A percentile compares a stretch with the other conserved stretches of the same genome.
These are phyloP conservation scores for Fonsecaea monophora DNA, from an alignment of 2,329 filamentous ascomycete species.

Conservation along the genomic window DNA sequence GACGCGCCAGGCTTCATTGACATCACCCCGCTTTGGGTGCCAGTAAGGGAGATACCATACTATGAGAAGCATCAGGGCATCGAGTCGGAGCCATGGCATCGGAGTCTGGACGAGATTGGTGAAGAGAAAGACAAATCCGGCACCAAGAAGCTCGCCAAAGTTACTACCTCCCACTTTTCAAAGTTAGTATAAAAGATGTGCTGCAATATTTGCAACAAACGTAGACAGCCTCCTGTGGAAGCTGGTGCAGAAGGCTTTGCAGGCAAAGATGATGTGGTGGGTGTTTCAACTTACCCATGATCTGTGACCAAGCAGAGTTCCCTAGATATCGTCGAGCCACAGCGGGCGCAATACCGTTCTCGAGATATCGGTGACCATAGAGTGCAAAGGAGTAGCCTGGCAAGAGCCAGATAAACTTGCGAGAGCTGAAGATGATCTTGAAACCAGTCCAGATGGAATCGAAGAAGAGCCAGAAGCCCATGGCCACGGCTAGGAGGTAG, in stretches of 20 bases:
- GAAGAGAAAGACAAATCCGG: conserved; percentile 58
- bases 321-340: conserved; percentile 57
- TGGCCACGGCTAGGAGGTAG: conserved; percentile 49
- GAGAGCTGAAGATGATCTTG: conserved; percentile 55
- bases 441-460: conserved; percentile 56
- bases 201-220: neutral
- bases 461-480: conserved; percentile 54
- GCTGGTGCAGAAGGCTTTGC: neutral
- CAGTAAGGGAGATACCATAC: conserved; percentile 60
- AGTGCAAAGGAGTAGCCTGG: conserved; percentile 58
- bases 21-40: conserved; percentile 50
- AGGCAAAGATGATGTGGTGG: neutral
- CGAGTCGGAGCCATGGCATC: conserved; percentile 59
- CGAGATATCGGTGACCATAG: conserved; percentile 60
- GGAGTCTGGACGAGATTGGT: conserved; percentile 58
- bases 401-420: conserved; percentile 59
- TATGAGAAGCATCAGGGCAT: conserved; percentile 55
- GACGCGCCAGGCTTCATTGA: conserved; percentile 56
- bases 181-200: neutral
- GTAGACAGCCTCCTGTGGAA: neutral
- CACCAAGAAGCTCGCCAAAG: conserved; percentile 58
- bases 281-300: conserved; percentile 45
- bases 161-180: conserved; percentile 56
- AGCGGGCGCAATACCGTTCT: conserved; percentile 57
- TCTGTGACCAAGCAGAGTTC: conserved; percentile 58